phyloP scores from a whole-genome alignment of 495 filamentous ascomycete species.

The Articulospora tetracladia region DNA sequence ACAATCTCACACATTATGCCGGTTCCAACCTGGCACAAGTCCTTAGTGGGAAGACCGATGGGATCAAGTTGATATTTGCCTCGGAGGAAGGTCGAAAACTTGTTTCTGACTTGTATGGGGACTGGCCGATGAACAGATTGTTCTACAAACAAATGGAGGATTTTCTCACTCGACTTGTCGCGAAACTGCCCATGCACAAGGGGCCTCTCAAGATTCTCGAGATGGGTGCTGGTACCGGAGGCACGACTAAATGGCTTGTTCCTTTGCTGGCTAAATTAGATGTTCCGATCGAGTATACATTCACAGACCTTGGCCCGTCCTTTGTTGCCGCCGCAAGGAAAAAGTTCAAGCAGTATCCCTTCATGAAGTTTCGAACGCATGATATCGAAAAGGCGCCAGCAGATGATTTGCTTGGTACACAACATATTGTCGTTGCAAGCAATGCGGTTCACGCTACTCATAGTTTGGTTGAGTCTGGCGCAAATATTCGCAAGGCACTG shows the following conservation, averaged over 20 bases:
- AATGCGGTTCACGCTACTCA: slow-evolving; percentile 49
- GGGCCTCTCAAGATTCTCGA: slow-evolving; percentile 39
- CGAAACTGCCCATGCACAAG: slow-evolving; percentile 23
- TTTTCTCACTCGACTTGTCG: slow-evolving; percentile 33
- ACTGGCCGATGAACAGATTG: slow-evolving; percentile 37
- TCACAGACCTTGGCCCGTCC: slow-evolving; percentile 46
- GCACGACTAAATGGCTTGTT: slow-evolving; percentile 31
- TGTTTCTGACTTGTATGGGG: slow-evolving; percentile 40
- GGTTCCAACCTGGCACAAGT: slow-evolving; percentile 39
- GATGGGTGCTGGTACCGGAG: slow-evolving; percentile 43
- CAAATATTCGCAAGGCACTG: slow-evolving; percentile 32
- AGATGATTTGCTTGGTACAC: slow-evolving; percentile 36
- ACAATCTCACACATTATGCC: slow-evolving; percentile 39
- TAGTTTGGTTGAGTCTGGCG: slow-evolving; percentile 42
- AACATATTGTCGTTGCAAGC: slow-evolving; percentile 47
- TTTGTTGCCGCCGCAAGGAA: slow-evolving; percentile 47
- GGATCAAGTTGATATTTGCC: slow-evolving; percentile 45
- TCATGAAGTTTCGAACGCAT: slow-evolving; percentile 30
- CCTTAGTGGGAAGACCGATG: slow-evolving; percentile 40
- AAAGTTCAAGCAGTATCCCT: slow-evolving; percentile 31
- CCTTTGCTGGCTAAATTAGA: slow-evolving; percentile 2
- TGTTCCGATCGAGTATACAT: slow-evolving; percentile 38
- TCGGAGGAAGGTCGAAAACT: slow-evolving; percentile 40
- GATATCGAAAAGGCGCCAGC: slow-evolving; percentile 46
- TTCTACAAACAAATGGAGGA: slow-evolving; percentile 40